These are phyloP conservation scores for Diaporthe vaccinii DNA, from an alignment of 2,329 filamentous ascomycete genomes.

Conservation along the genomic window DNA sequence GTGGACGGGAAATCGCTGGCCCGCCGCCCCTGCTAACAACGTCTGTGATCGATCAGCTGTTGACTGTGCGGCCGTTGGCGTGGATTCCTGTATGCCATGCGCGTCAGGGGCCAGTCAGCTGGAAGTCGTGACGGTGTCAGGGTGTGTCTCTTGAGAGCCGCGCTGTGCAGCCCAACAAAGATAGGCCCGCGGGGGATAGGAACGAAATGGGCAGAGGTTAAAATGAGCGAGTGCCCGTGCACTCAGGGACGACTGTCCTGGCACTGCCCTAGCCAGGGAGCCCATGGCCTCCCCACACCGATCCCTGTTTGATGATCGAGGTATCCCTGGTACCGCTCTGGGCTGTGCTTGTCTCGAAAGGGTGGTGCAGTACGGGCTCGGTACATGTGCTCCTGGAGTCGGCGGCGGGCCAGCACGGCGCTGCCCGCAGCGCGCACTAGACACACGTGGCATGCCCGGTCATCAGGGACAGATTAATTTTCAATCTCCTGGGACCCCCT, in stretches of 20 bases:
- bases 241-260: constrained; percentile 23
- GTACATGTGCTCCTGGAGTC: constrained; percentile 3
- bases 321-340: neutral
- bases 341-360: constrained; percentile 4
- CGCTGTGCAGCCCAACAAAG: constrained; percentile 25
- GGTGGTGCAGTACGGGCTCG: constrained; percentile 7
- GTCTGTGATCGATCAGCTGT: neutral
- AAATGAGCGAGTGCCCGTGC: constrained; percentile 35
- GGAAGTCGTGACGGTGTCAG: neutral
- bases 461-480: constrained; percentile 33
- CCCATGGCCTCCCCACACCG: constrained; percentile 20
- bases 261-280: constrained; percentile 19
- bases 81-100: neutral
- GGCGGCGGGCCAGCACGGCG: constrained; percentile 28
- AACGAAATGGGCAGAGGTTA: constrained; percentile 26
- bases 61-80: neutral
- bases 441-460: constrained; percentile 37
- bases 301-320: constrained; percentile 18
- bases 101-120: neutral
- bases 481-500: constrained; percentile 26
- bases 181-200: constrained; percentile 15
- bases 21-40: neutral
- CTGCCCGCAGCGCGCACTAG: constrained; percentile 35
- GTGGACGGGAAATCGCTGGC: neutral
- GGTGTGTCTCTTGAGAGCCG: constrained; percentile 12